Base-by-base conservation (phyloP, 331 rosid species). In the Acacia concinna region DNA sequence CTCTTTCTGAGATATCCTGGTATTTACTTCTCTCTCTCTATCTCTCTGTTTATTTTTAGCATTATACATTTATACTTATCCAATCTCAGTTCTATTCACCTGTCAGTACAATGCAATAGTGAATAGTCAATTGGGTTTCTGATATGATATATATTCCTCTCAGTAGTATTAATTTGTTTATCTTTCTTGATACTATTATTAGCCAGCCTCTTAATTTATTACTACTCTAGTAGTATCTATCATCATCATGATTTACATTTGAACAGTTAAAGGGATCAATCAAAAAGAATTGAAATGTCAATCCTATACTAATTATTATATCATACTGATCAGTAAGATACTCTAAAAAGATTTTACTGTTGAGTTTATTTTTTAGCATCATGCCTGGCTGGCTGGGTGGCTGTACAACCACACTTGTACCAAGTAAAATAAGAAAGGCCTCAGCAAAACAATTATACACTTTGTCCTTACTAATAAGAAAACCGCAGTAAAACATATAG, bases 251-350 rank as follows among this genome's bases (percentile, higher is more conserved):
- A 38, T 27, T 23, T 32, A 27, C 40, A 23, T 27, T 11, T 40
- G 30, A 75, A 60, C 79, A 75, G 79, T 60, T 38, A 75, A 21
- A 57, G 17, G 59, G 57, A 59, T 60, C 71, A 40, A 75, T 60
- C 43, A 27, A 23, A 21, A 41, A 75, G 56, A n/a, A 40, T 43
- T 60, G 70, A 75, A 27, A 28, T 75, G 57, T 75, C 79, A 73
- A 73, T 73, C 67, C 59, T 20, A n/a, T n/a, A 52, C 25, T 52
- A 52, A 52, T 52, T 35, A 51, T 34, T 23, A 73, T 20, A 1
- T 0, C 30, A 8, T 51, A 11, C 67, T 73, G 27, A 38, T 38
- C 41, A 38, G 21, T 43, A 40, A 44, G 56, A 69, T 38, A 8
- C 8, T 11, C 20, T 43, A 57, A 25, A 68, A 68, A 51, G 34